These are phyloP conservation scores for Dioscorea dumetorum DNA, from an alignment of 106 monocot species.

Conservation along the genomic window DNA sequence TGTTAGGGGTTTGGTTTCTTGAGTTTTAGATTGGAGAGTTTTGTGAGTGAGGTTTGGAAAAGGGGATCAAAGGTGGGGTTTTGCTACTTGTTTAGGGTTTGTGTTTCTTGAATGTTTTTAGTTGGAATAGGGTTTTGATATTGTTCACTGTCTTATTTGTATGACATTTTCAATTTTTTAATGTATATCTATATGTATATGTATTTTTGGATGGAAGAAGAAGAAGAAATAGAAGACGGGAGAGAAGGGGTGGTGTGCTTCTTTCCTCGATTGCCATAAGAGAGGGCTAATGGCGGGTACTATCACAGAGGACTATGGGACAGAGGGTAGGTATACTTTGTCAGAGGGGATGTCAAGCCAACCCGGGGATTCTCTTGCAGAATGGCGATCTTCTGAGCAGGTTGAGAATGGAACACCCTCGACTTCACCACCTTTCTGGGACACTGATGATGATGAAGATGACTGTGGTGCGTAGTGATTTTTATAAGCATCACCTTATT, in stretches of 20 bases:
- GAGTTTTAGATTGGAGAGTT: neutral
- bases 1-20: neutral
- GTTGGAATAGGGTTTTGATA: neutral
- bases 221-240: conserved; percentile 7
- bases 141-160: neutral
- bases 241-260: neutral
- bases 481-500: no score
- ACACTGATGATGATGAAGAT: conserved; percentile 47
- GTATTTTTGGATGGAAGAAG: conserved; percentile 1
- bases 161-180: neutral
- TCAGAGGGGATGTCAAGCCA: conserved; percentile 26
- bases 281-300: conserved; percentile 34
- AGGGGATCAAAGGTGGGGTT: neutral
- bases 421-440: conserved; percentile 59
- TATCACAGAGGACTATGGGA: conserved; percentile 27
- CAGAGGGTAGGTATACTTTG: conserved; percentile 15
- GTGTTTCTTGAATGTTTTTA: neutral
- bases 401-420: conserved; percentile 65
- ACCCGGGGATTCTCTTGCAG: conserved; percentile 47
- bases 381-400: conserved; percentile 58
- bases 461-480: conserved; percentile 36
- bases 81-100: neutral
- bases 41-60: neutral
- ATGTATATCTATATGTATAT: neutral
- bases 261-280: neutral